Evolutionary conservation across 768 basidiomycete genomes (phyloP).

Genomic region (Chalciporus piperatus): DNA sequence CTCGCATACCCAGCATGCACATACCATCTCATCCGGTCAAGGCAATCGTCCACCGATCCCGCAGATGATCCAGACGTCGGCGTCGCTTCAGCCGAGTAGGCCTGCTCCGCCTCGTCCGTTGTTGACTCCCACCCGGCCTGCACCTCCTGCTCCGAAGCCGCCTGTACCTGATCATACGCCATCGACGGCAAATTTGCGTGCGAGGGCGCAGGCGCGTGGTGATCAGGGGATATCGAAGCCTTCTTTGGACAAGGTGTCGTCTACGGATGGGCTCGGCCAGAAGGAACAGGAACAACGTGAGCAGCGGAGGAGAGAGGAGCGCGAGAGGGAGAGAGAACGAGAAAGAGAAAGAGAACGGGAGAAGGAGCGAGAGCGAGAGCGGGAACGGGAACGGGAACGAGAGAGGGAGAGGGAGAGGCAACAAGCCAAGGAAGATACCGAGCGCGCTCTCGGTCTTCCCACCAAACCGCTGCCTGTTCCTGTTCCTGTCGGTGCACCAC

Average conservation of each 20-base stretch:
- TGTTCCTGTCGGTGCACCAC: slow-evolving; percentile 53
- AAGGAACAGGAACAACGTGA: slow-evolving; percentile 38
- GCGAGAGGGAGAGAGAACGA: slow-evolving; percentile 32
- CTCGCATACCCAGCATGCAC: slow-evolving; percentile 38
- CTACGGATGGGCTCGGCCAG: slow-evolving; percentile 35
- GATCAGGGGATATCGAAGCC: slow-evolving; percentile 36
- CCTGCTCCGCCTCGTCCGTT: slow-evolving; percentile 70
- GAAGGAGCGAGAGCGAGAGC: slow-evolving; percentile 10
- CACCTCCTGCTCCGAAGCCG: slow-evolving; percentile 47
- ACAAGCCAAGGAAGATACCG: slow-evolving; percentile 32
- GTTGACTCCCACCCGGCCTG: slow-evolving; percentile 51
- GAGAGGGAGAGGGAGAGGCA: slow-evolving; percentile 25
- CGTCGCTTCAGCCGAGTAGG: slow-evolving; percentile 52
- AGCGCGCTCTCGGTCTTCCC: slow-evolving; percentile 43
- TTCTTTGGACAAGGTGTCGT: slow-evolving; percentile 36
- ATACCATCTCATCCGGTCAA: slow-evolving; percentile 38
- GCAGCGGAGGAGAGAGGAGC: slow-evolving; percentile 38
- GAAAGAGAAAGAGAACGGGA: slow-evolving; percentile 38
- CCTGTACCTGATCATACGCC: slow-evolving; percentile 52
- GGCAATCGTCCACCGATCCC: slow-evolving; percentile 30
- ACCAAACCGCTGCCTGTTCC: slow-evolving; percentile 39
- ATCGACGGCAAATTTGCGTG: slow-evolving; percentile 61
- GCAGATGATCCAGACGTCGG: slow-evolving; percentile 24
- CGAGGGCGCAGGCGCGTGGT: slow-evolving; percentile 59
- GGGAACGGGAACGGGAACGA: slow-evolving; percentile 26